Base-by-base conservation (phyloP, 2,329 filamentous ascomycete species). In the Sclerotinia trifoliorum region DNA sequence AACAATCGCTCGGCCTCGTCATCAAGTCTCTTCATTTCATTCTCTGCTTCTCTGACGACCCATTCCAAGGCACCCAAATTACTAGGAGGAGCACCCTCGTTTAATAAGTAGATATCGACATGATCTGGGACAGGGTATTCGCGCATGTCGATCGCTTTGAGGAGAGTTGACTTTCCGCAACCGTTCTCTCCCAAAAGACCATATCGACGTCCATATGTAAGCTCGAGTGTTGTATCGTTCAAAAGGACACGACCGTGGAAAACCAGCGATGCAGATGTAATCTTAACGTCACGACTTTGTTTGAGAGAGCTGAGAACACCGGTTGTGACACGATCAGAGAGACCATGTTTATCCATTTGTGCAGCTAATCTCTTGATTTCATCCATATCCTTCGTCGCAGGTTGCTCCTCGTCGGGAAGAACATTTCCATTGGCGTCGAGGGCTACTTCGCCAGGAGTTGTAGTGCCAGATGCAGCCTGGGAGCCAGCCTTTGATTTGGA, bases 241-340 rank as follows among this genome's bases (percentile, higher is more conserved):
- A 99, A 92, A 70, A 99, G 89, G 74, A 98, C 95, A 76, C 91
- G 93, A 77, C 96, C 95, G 86, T 99, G 96, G 88, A 99, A 99
- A 72, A 97, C 94, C 75, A 99, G 85, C 72, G 91, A 96, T 77
- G 89, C 87, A 67, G 93, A 97, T 73, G 90, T 96, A 80, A 99
- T 95, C 86, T 99, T 99, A 81, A 97, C 93, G 81, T 99, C 95
- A 81, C 92, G 91, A 83, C 91, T 96, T 74, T 91, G 85, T 72
- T 86, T 81, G 72, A 94, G 88, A 56, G 95, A 99, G 49, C 94
- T 86, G 71, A 99, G 85, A 68, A 99, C 95, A 87, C 95, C 95
- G 70, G 95, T 99, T 70, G 96, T 99, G 80, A 99, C 95, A 80
- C 95, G 91, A 82, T 99, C 95, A 19, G 95, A 98, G 73, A 99